phyloP scores from a whole-genome alignment of 1,284 basidiomycete genomes.

The Ceratobasidium sp. region DNA sequence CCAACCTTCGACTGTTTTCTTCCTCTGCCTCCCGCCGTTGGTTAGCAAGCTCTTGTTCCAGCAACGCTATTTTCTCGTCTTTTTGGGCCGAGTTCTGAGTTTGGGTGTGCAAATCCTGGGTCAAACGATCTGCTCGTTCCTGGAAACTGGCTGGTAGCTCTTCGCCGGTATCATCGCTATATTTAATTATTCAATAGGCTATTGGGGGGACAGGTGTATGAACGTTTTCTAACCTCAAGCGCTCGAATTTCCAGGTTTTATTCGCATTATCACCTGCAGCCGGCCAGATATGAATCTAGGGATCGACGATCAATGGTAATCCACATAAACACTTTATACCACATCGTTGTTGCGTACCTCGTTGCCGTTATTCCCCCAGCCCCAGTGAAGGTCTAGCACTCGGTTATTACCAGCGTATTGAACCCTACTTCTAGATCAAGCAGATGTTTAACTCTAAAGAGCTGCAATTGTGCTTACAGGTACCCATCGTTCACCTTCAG shows the following conservation, averaged over 20 bases:
- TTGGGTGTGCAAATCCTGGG: conserved; percentile 6
- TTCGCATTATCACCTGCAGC: conserved; percentile 5
- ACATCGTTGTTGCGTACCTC: conserved; percentile 2
- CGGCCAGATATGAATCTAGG: conserved; percentile 32
- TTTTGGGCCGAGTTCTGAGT: background rate
- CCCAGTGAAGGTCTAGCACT: conserved; percentile 36
- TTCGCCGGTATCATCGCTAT: conserved; percentile 31
- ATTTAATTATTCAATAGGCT: background rate
- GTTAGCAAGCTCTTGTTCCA: background rate
- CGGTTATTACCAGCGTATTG: conserved; percentile 16
- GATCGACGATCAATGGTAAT: too few species aligned
- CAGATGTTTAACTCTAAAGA: background rate
- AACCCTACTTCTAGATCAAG: background rate
- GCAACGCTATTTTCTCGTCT: background rate
- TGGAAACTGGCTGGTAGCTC: background rate
- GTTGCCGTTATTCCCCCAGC: conserved; percentile 26
- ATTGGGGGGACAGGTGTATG: background rate
- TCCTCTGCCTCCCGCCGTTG: background rate
- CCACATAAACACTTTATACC: background rate
- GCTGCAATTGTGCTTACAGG: conserved; percentile 7
- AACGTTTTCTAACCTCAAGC: background rate
- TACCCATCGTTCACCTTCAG: conserved; percentile 12
- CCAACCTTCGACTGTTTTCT: background rate
- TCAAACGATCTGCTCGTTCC: background rate
- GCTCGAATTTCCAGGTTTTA: conserved; percentile 27